Conservation (phyloP, 116 monocot genomes). For the Posidonia oceanica region DNA sequence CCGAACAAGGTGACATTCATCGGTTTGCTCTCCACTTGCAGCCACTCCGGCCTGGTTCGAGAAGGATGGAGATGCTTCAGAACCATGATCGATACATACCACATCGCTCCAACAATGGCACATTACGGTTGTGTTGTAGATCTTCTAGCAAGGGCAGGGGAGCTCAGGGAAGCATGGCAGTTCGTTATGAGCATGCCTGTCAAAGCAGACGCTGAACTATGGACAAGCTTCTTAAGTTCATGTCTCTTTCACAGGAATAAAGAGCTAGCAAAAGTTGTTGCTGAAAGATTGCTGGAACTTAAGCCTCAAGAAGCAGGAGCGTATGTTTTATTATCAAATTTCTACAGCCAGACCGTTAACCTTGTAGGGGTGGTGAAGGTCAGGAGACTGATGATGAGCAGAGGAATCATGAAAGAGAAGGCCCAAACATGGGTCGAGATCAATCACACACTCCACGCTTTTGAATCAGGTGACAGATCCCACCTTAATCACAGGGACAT, state of each 20-base stretch:
- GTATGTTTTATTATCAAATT: slow-evolving; percentile 8
- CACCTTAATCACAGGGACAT: slow-evolving; percentile 3
- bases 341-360: slow-evolving; percentile 6
- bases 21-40: slow-evolving; percentile 26
- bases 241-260: slow-evolving; percentile 9
- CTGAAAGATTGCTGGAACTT: slow-evolving; percentile 5
- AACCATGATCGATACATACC: slow-evolving; percentile 12
- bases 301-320: slow-evolving; percentile 4
- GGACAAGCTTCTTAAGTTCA: slow-evolving; percentile 10
- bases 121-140: slow-evolving; percentile 55
- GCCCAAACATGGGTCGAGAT: slow-evolving; percentile 13
- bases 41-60: slow-evolving; percentile 26
- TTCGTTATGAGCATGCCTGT: slow-evolving; percentile 29
- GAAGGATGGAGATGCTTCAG: slow-evolving; percentile 24
- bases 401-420: not conserved
- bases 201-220: slow-evolving; percentile 3
- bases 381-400: slow-evolving; percentile 3
- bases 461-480: slow-evolving; percentile 11
- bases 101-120: slow-evolving; percentile 17
- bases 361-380: slow-evolving; percentile 8
- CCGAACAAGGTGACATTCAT: slow-evolving; percentile 29
- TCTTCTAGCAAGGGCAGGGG: slow-evolving; percentile 32
- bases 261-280: slow-evolving; percentile 1
- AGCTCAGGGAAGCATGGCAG: slow-evolving; percentile 26
- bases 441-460: slow-evolving; percentile 3